Evolutionary conservation across 2,329 filamentous ascomycete genomes (phyloP), one percentile per base, ranked within the genome.

Genomic region (Xylariaceae sp.): DNA sequence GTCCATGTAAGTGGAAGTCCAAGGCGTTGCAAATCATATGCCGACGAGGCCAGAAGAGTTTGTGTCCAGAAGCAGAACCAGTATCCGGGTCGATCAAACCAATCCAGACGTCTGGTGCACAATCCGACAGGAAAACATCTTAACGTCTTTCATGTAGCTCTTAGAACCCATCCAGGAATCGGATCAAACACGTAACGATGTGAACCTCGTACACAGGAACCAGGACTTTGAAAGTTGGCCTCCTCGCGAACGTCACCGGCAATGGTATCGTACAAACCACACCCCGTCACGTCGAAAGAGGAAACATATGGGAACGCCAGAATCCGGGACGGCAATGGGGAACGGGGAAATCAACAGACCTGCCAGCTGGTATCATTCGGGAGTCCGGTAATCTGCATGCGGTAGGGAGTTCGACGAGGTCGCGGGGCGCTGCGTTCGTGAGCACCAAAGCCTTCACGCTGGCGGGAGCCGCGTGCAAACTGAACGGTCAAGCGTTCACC

Each of bases 311-410:
- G 65, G 62, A 61, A 67, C 68, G 66, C 68, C 73, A 69, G 69
- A 72, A 69, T 75, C 73, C 74, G 61, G 66, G 64, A 58, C 62
- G 66, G 71, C 71, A 77, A 73, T 72, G 71, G 72, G 73, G 74
- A 82, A 83, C 78, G 78, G 80, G 84, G 80, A 80, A 76, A 75
- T 74, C 75, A 80, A 89, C 94, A 94, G 88, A 99, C 94, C 94
- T 99, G 94, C 94, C 94, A 99, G 86, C 92, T 97, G 83, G 94
- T 99, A 83, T 97, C 93, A 80, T 86, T 87, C 75, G 93, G 92
- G 77, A 99, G 90, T 81, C 92, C 93, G 81, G 90, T 89, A 73
- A 99, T 95, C 77, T 93, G 88, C 94, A 99, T 97, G 76, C 94
- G 89, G 77, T 92, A 92, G 68, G 92, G 87, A 68, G 94, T 99